Conservation (phyloP, 345 rosid species). For the Eucalyptus virginea region DNA sequence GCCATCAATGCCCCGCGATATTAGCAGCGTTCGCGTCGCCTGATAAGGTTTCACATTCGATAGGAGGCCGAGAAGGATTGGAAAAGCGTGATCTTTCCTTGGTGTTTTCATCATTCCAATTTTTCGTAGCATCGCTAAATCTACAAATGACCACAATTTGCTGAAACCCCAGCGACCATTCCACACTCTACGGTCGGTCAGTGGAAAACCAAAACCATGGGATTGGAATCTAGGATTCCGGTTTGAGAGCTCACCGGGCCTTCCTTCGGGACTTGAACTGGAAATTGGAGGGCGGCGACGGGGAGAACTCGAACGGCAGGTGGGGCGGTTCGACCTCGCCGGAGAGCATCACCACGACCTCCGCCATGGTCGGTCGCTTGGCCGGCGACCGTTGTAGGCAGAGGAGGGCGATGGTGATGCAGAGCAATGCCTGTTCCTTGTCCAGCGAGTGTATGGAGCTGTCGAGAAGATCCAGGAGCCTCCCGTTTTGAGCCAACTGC, state of each 20-base stretch:
- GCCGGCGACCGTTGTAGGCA: conserved; percentile 77
- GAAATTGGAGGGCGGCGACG: conserved; percentile 62
- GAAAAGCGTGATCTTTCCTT: background rate
- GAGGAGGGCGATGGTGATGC: conserved; percentile 63
- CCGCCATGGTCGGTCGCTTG: conserved; percentile 64
- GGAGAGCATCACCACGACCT: conserved; percentile 64
- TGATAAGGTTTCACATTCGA: background rate
- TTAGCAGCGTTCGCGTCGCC: background rate
- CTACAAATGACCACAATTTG: background rate
- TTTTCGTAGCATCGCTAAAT: background rate
- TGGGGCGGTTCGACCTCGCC: conserved; percentile 43
- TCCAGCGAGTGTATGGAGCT: conserved; percentile 32
- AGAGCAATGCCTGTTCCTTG: conserved; percentile 59
- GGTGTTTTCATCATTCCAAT: background rate
- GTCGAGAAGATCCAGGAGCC: conserved; percentile 79
- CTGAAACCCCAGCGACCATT: background rate
- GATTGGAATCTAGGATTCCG: background rate
- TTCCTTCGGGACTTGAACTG: conserved; percentile 20
- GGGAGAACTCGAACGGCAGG: conserved; percentile 71
- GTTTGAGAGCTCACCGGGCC: background rate
- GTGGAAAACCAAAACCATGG: background rate
- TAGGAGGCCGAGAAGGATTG: background rate
- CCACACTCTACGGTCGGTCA: background rate
- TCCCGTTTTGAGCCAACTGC: conserved; percentile 59
- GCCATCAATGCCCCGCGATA: background rate